These are phyloP conservation scores for Ceratocystiopsis minuta DNA, from an alignment of 2,329 filamentous ascomycete species.

Conservation along the genomic window DNA sequence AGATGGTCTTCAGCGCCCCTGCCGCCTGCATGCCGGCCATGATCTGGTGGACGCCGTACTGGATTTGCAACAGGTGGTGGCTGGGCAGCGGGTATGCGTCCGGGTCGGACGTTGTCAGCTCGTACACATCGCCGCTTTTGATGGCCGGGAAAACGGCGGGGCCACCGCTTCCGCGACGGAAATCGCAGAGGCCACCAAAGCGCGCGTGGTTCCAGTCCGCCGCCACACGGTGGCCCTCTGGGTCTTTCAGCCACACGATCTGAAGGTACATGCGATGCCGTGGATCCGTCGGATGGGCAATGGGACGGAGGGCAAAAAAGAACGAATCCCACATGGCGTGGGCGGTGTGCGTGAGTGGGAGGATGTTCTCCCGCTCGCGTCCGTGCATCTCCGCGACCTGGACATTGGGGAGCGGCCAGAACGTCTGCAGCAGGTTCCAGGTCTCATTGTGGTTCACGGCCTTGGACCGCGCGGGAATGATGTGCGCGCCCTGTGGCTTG, in stretches of 20 bases:
- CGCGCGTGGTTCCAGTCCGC: not conserved
- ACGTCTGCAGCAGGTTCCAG: not conserved
- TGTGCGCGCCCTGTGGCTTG: constrained; percentile 3
- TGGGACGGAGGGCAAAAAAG: not conserved
- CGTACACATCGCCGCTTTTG: constrained; percentile 3
- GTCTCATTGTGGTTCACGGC: too few species aligned
- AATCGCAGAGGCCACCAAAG: constrained; percentile 1
- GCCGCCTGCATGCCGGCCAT: constrained; percentile 1
- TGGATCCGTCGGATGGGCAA: not conserved
- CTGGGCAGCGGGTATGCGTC: not conserved
- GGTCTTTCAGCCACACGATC: constrained; percentile 2
- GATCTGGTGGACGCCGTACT: constrained; percentile 3
- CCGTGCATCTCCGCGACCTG: not conserved
- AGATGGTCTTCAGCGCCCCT: not conserved
- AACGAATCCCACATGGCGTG: constrained; percentile 1
- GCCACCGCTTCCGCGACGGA: not conserved
- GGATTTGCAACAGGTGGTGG: not conserved
- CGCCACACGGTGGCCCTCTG: not conserved
- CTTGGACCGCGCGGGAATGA: constrained; percentile 2
- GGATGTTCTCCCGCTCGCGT: not conserved
- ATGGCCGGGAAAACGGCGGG: not conserved
- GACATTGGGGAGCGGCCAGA: not conserved
- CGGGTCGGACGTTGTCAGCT: not conserved
- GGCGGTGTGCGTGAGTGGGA: constrained; percentile 1
- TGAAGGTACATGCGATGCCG: not conserved